Percentiles rank a stretch among this genome's conserved stretches.
Conservation (phyloP, 257 asterid species). For the Lithospermum erythrorhizon region DNA sequence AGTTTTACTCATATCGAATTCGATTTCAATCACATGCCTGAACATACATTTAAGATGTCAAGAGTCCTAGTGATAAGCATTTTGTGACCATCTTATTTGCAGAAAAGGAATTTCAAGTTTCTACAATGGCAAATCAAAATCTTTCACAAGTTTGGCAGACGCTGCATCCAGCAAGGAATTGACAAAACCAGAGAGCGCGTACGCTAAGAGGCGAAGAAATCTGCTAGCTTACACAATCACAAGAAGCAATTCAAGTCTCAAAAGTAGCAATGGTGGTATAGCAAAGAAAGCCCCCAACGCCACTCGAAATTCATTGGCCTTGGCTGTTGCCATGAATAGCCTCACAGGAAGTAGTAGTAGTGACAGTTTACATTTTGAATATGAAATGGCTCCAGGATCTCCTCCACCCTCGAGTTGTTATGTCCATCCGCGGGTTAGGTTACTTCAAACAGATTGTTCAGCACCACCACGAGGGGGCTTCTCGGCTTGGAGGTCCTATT, state of each 20-base stretch:
- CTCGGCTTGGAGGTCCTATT: conserved; percentile 44
- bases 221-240: conserved; percentile 29
- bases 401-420: neutral
- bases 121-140: conserved; percentile 79
- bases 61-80: neutral
- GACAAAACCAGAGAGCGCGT: conserved; percentile 55
- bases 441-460: conserved; percentile 9
- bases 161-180: conserved; percentile 42
- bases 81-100: conserved; percentile 4
- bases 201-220: conserved; percentile 47
- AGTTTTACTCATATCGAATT: too few species aligned
- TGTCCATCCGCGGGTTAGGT: conserved; percentile 8
- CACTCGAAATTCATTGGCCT: conserved; percentile 31
- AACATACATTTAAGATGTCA: neutral
- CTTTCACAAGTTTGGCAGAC: conserved; percentile 56
- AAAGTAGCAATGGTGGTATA: conserved; percentile 38
- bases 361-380: neutral
- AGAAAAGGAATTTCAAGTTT: conserved; percentile 73
- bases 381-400: neutral
- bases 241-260: conserved; percentile 20
- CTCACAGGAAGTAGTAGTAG: conserved; percentile 14
- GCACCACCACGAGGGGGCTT: conserved; percentile 20
- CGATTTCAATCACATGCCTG: neutral
- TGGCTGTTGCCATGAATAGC: conserved; percentile 35
- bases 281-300: conserved; percentile 37